Conservation (phyloP, 2,329 filamentous ascomycete species). For the Penicillium paneum region DNA sequence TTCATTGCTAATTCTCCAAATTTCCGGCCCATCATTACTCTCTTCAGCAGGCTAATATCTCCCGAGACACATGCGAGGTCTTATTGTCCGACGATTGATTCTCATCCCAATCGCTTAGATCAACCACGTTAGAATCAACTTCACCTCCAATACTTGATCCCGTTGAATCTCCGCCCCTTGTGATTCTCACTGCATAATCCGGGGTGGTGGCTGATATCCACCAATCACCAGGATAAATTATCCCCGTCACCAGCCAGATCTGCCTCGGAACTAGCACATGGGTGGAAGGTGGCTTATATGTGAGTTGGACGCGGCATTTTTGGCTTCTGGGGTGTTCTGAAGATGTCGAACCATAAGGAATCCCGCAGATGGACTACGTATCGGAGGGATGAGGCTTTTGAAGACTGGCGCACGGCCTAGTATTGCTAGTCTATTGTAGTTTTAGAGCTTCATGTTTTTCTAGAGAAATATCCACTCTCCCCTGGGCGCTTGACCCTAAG, state of each 20-base stretch:
- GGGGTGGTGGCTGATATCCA: not conserved
- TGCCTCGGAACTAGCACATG: conserved; percentile 2
- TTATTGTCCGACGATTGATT: not conserved
- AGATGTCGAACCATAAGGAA: no score
- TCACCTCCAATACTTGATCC: not conserved
- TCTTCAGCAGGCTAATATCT: conserved; percentile 2
- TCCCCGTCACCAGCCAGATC: not conserved
- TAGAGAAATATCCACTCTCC: no score
- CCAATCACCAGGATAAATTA: conserved; percentile 10
- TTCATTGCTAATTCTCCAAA: not conserved
- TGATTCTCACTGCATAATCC: conserved; percentile 2
- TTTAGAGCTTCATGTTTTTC: no score
- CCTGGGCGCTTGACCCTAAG: no score
- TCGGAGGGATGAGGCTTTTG: no score
- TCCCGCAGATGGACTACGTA: no score
- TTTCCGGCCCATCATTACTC: not conserved
- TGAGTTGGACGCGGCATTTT: not conserved
- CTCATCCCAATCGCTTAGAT: not conserved
- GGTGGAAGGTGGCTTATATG: conserved; percentile 5
- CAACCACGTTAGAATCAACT: not conserved
- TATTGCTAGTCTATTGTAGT: no score
- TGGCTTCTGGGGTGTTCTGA: not conserved
- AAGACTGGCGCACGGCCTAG: no score
- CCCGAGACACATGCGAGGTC: not conserved
- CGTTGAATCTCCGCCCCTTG: conserved; percentile 22